These are phyloP conservation scores for Lomentospora prolificans DNA, from an alignment of 2,329 filamentous ascomycete species.

Conservation along the genomic window DNA sequence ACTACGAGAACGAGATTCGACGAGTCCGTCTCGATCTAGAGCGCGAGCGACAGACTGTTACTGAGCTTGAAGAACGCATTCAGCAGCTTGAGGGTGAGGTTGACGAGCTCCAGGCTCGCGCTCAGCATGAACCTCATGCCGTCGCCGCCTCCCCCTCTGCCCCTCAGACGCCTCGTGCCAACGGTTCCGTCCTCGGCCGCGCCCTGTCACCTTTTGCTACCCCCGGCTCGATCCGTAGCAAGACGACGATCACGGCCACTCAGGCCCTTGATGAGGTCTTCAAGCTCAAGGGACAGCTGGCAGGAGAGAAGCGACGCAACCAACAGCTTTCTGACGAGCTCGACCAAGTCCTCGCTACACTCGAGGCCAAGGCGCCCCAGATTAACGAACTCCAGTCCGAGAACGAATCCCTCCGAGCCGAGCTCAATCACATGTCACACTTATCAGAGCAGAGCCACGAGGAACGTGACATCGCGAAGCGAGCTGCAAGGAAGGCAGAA, in stretches of 20 bases:
- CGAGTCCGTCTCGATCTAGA: slow-evolving; percentile 48
- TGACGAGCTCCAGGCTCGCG: slow-evolving; percentile 40
- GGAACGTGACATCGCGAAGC: slow-evolving; percentile 69
- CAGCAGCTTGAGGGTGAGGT: slow-evolving; percentile 43
- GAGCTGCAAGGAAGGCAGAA: slow-evolving; percentile 69
- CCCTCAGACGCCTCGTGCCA: slow-evolving; percentile 51
- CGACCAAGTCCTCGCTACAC: slow-evolving; percentile 73
- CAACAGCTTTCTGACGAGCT: slow-evolving; percentile 67
- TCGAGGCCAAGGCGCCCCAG: slow-evolving; percentile 81
- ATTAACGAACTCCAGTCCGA: slow-evolving; percentile 78
- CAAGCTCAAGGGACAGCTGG: slow-evolving; percentile 62
- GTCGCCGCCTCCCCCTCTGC: slow-evolving; percentile 30
- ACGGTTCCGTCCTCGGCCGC: slow-evolving; percentile 43
- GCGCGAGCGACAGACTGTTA: slow-evolving; percentile 36
- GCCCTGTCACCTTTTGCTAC: slow-evolving; percentile 54
- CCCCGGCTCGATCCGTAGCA: slow-evolving; percentile 46
- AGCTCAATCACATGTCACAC: slow-evolving; percentile 76
- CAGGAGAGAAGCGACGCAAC: slow-evolving; percentile 62
- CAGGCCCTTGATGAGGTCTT: slow-evolving; percentile 56
- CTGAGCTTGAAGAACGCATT: slow-evolving; percentile 35
- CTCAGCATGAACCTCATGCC: slow-evolving; percentile 29
- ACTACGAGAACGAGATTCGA: slow-evolving; percentile 51
- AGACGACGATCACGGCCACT: slow-evolving; percentile 46
- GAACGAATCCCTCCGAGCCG: slow-evolving; percentile 66
- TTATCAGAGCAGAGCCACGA: slow-evolving; percentile 73